Evolutionary conservation across 176 grass and related monocot genomes (phyloP), one percentile per base, ranked within the genome.

Genomic region (Eleusine coracana): DNA sequence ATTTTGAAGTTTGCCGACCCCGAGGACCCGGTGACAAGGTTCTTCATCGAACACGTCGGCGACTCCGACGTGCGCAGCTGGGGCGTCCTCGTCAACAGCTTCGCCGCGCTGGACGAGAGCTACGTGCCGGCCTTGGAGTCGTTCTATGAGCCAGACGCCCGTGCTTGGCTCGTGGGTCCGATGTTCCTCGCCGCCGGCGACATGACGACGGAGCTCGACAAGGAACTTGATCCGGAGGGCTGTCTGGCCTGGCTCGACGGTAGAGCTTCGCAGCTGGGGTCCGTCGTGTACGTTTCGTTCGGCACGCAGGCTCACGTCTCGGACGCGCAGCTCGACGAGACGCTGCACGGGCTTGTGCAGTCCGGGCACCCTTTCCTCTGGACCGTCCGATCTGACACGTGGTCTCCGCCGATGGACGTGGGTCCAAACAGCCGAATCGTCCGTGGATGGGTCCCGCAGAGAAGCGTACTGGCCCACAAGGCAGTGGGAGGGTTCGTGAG

Each of bases 21-120:
- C 0, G 83, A 84, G 5, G 67, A 96, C 66, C 88, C 85, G 5
- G 7, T 86, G 61, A 48, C 14, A 0, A 79, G 37, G 18, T 84
- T 86, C 82, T 0, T 90, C 36, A 10, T 79, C 36, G 73, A 92
- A 1, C 21, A 83, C 20, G 63, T 90, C 25, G 75, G 70, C 1
- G 60, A 84, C 21, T 78, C 85, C 16, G 80, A 90, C 74, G 3
- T 1, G 21, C 69, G 44, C 48, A 90, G 83, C 74, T 83, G 76
- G 82, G 90, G 88, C 42, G 66, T 88, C 39, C 63, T 92, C 9
- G 90, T 92, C 45, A 96, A 96, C 71, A 96, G 94, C 76, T 91
- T 91, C 79, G 72, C 27, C 27, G 66, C 76, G 40, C 17, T 93
- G 39, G 91, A 97, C 42, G 29, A 5, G 73, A 86, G 66, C 50